Evolutionary conservation across 2,329 filamentous ascomycete genomes (phyloP), one percentile per base, ranked within the genome.

Genomic region (Talaromyces amestolkiae): DNA sequence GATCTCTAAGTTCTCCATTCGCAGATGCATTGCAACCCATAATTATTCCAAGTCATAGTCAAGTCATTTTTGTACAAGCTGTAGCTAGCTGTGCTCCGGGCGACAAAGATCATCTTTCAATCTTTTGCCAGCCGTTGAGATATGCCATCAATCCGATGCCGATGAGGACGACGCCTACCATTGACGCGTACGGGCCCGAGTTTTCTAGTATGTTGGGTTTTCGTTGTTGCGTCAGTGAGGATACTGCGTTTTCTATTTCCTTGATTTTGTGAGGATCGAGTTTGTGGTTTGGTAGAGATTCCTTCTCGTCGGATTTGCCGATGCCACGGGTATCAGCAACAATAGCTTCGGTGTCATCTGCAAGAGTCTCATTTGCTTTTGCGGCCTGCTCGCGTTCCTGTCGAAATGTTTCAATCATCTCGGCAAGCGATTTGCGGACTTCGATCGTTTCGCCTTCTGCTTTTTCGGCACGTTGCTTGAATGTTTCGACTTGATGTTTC

Each of bases 91-190:
- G 27, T n/a, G 33, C 37, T 27, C 37, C 22, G 31, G 13, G 22
- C 37, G 27, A 59, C 27, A 31, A 17, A 58, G 24, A 67, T 72
- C 75, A 83, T 74, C 79, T 79, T 67, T 84, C 83, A 63, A 80
- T 76, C 72, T 83, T 83, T 72, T 92, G 90, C 91, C 91, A 94
- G 61, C 90, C 89, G 73, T 95, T 95, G 70, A 95, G 84, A 77
- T 93, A 93, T 49, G 90, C 91, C 91, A 95, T 95, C 69, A 95
- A 77, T 15, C 91, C 90, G 80, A 95, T 89, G 37, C 91, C 91
- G 67, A 95, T 81, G 64, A 95, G 78, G 31, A 95, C 91, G 37
- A 95, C 91, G 11, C 91, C 90, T 54, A 95, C 79, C 86, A 94
- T 92, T 1, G 90, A 93, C 47, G 90, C 89, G 73, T 93, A 94